Conservation (phyloP, 495 filamentous ascomycete species). For the Trichoderma virens region DNA sequence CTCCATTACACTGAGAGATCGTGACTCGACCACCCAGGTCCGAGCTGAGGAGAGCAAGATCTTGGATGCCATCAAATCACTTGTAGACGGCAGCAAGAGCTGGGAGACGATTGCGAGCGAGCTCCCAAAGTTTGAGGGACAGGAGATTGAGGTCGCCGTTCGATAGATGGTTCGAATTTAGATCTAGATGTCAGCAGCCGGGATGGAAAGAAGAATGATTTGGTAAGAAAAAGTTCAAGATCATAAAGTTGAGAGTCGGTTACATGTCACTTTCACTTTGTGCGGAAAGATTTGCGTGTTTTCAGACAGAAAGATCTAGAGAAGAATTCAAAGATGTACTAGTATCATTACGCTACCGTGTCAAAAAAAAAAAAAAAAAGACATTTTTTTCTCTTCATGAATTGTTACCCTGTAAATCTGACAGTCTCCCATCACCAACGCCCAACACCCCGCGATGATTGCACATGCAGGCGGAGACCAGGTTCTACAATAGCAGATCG, state of each 20-base stretch:
- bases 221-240: not conserved
- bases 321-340: too few relatives aligned
- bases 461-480: too few relatives aligned
- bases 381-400: too few relatives aligned
- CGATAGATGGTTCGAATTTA: conserved; percentile 12
- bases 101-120: conserved; percentile 54
- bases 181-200: not conserved
- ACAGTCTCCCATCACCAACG: too few relatives aligned
- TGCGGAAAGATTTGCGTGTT: too few relatives aligned
- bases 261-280: too few relatives aligned
- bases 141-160: conserved; percentile 36
- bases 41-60: conserved; percentile 56
- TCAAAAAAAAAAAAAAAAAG: too few relatives aligned
- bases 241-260: not conserved
- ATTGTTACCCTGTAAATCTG: too few relatives aligned
- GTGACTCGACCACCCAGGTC: conserved; percentile 66
- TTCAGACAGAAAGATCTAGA: too few relatives aligned
- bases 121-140: conserved; percentile 52
- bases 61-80: conserved; percentile 50
- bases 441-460: too few relatives aligned
- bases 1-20: conserved; percentile 63
- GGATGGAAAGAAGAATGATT: not conserved
- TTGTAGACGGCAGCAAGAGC: conserved; percentile 50
- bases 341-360: too few relatives aligned
- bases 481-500: too few relatives aligned